These are phyloP conservation scores for Botryotinia narcissicola DNA, from an alignment of 2,329 filamentous ascomycete species.

Conservation along the genomic window DNA sequence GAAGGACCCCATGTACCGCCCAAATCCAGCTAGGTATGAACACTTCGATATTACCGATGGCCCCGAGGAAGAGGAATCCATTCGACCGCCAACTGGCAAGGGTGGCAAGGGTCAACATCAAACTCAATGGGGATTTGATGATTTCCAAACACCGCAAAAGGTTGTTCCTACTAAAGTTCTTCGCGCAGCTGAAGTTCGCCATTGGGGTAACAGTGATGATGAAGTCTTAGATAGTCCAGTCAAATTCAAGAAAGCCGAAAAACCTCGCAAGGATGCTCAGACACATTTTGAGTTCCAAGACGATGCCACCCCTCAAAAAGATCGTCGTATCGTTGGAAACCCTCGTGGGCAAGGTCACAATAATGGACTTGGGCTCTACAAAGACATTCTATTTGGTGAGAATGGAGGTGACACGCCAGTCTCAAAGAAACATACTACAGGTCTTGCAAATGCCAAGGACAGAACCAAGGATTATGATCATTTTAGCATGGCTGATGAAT, in stretches of 20 bases:
- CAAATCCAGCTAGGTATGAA: slow-evolving; percentile 75
- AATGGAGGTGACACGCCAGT: slow-evolving; percentile 40
- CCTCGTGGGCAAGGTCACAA: slow-evolving; percentile 60
- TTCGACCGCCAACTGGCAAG: slow-evolving; percentile 27
- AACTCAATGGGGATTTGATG: slow-evolving; percentile 83
- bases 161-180: slow-evolving; percentile 55
- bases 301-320: slow-evolving; percentile 59
- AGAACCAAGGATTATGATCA: slow-evolving; percentile 76
- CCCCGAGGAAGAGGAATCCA: slow-evolving; percentile 40
- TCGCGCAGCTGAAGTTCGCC: slow-evolving; percentile 67
- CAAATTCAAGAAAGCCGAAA: slow-evolving; percentile 57
- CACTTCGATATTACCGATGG: slow-evolving; percentile 82
- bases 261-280: slow-evolving; percentile 75
- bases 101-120: slow-evolving; percentile 57
- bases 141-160: slow-evolving; percentile 83
- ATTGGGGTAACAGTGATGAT: slow-evolving; percentile 74
- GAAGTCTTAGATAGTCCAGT: slow-evolving; percentile 57
- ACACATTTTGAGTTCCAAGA: slow-evolving; percentile 83
- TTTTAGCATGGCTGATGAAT: slow-evolving; percentile 71
- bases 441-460: slow-evolving; percentile 67
- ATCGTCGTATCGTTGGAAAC: slow-evolving; percentile 46
- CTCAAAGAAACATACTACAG: slow-evolving; percentile 32
- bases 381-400: slow-evolving; percentile 69
- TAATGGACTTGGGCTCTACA: slow-evolving; percentile 69
- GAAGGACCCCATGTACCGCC: slow-evolving; percentile 49